Conservation (phyloP, 2,329 filamentous ascomycete species). For the Lojkania enalia region DNA sequence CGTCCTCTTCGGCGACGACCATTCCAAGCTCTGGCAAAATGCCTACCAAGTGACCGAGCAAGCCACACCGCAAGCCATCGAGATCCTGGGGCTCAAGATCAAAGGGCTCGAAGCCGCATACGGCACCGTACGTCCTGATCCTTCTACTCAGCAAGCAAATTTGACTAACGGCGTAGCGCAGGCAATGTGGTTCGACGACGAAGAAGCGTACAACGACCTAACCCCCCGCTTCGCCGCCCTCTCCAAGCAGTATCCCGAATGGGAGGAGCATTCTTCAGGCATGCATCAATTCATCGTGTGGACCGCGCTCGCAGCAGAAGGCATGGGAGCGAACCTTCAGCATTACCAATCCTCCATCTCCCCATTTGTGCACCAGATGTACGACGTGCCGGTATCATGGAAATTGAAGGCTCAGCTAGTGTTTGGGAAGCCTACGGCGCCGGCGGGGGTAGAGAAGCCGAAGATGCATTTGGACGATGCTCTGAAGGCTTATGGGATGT, state of each 20-base stretch:
- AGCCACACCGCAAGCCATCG: slow-evolving; percentile 18
- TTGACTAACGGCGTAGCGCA: slow-evolving; percentile 1
- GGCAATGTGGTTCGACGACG: slow-evolving; percentile 29
- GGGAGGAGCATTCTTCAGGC: slow-evolving; percentile 26
- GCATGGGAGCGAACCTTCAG: slow-evolving; percentile 30
- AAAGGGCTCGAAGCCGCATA: slow-evolving; percentile 21
- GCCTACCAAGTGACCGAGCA: slow-evolving; percentile 22
- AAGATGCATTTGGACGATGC: slow-evolving; percentile 33
- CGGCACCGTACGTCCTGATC: slow-evolving; percentile 27
- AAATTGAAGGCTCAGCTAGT: slow-evolving; percentile 29
- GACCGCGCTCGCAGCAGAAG: slow-evolving; percentile 32
- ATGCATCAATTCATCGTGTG: slow-evolving; percentile 32
- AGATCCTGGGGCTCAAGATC: slow-evolving; percentile 26
- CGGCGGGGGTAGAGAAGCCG: slow-evolving; percentile 27
- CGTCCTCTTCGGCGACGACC: slow-evolving; percentile 30
- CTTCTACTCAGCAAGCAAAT: slow-evolving; percentile 1
- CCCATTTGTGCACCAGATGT: slow-evolving; percentile 25
- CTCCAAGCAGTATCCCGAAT: slow-evolving; percentile 22
- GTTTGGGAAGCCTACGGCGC: slow-evolving; percentile 38
- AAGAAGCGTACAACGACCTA: slow-evolving; percentile 16
- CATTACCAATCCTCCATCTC: slow-evolving; percentile 34
- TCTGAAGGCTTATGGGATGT: slow-evolving; percentile 31
- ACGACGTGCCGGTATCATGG: slow-evolving; percentile 27
- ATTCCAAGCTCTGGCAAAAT: slow-evolving; percentile 29
- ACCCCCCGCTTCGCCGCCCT: slow-evolving; percentile 19